Evolutionary conservation across 2,329 filamentous ascomycete species (phyloP).

Genomic region (Elsinoe australis): DNA sequence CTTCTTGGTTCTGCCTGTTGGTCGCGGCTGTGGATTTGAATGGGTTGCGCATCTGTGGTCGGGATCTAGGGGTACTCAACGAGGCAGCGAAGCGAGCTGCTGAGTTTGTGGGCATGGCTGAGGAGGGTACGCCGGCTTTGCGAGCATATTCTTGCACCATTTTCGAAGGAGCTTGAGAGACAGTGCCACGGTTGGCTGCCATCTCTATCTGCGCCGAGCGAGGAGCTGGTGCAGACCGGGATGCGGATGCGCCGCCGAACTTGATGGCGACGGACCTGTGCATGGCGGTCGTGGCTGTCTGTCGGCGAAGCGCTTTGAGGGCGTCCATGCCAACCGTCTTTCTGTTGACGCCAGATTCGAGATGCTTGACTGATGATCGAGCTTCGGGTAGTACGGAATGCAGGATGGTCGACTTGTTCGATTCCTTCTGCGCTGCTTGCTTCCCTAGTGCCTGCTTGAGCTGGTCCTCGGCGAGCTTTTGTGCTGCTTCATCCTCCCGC

Average conservation of each 20-base stretch:
- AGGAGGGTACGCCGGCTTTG: not conserved
- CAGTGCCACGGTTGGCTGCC: constrained; percentile 20
- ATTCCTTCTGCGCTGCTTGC: constrained; percentile 51
- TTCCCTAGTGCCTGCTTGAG: constrained; percentile 50
- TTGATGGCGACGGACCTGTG: constrained; percentile 17
- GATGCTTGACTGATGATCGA: not conserved
- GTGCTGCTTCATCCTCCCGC: constrained; percentile 34
- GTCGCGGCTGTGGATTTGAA: constrained; percentile 2
- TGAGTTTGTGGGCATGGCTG: not conserved
- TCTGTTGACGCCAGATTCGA: not conserved
- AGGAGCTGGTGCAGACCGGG: not conserved
- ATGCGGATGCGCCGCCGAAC: not conserved
- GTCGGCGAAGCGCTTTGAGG: constrained; percentile 23
- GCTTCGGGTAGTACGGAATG: constrained; percentile 21
- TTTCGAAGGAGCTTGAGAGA: constrained; percentile 45
- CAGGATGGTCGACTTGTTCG: constrained; percentile 39
- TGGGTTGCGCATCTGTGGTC: constrained; percentile 10
- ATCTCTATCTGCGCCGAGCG: not conserved
- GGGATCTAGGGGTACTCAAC: not conserved
- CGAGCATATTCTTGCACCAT: constrained; percentile 46
- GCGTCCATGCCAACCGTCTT: constrained; percentile 18
- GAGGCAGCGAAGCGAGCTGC: not conserved
- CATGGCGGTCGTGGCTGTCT: constrained; percentile 20
- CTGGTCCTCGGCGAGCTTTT: constrained; percentile 27
- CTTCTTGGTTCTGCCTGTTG: constrained; percentile 43